Percentiles rank a stretch among this genome's conserved stretches.
phyloP scores from a whole-genome alignment of 495 filamentous ascomycete species.

The Aspergillus heteromorphus region DNA sequence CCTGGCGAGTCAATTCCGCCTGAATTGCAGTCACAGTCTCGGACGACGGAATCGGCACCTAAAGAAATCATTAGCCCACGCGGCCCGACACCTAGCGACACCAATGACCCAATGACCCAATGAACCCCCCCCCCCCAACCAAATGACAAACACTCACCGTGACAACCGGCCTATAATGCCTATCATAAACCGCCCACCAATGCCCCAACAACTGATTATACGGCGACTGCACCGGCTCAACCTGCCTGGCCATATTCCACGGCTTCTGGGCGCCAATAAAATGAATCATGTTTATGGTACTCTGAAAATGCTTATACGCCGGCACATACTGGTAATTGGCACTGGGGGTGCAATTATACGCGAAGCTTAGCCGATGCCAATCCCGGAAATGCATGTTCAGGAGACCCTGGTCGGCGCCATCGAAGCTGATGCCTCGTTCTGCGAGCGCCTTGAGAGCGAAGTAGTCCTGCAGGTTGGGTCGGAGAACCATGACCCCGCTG shows the following conservation, averaged over 20 bases:
- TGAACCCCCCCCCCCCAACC: no score
- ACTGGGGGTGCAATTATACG: conserved; percentile 93
- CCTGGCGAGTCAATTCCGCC: neutral
- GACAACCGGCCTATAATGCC: conserved; percentile 57
- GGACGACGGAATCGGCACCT: conserved; percentile 12
- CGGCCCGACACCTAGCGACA: neutral
- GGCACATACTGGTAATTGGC: conserved; percentile 93
- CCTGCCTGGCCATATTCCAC: conserved; percentile 67
- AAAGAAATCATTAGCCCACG: conserved; percentile 10
- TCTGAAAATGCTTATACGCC: conserved; percentile 88
- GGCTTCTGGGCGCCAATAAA: conserved; percentile 92
- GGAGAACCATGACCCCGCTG: conserved; percentile 87
- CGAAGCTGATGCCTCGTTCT: conserved; percentile 82
- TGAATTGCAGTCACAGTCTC: neutral
- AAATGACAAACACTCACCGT: conserved; percentile 17
- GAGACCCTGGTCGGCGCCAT: conserved; percentile 94
- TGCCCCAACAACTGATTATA: conserved; percentile 73
- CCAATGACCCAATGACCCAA: neutral
- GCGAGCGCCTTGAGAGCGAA: conserved; percentile 78
- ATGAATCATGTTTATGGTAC: conserved; percentile 80
- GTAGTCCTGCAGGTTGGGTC: conserved; percentile 82
- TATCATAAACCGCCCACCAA: conserved; percentile 93
- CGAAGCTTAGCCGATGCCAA: conserved; percentile 87
- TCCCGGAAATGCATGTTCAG: conserved; percentile 90
- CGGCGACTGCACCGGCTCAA: conserved; percentile 51